Conservation (phyloP, 2,329 filamentous ascomycete species). For the Alternaria solani region DNA sequence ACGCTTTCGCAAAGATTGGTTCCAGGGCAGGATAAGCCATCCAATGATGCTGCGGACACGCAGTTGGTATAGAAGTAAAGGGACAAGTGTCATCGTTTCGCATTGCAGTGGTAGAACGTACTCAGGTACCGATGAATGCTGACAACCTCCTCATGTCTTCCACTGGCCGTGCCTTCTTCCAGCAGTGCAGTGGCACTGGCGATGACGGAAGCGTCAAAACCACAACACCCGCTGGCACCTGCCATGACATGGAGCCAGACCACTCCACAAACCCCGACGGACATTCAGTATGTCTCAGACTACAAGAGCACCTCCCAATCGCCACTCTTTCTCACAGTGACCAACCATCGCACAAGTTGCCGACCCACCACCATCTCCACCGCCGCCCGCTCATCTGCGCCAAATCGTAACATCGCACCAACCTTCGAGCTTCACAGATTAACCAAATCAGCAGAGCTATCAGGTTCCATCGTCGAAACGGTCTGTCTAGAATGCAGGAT, state of each 20-base stretch:
- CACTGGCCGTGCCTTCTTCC: conserved; percentile 14
- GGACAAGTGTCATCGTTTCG: background rate
- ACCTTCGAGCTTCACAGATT: conserved; percentile 10
- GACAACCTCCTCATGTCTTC: background rate
- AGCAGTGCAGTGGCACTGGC: conserved; percentile 2
- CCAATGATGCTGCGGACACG: background rate
- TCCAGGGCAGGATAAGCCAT: background rate
- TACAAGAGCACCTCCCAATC: background rate
- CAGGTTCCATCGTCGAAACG: conserved; percentile 24
- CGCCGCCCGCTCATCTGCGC: conserved; percentile 19
- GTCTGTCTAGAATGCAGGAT: conserved; percentile 28
- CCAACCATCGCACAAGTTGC: conserved; percentile 35
- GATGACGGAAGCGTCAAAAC: background rate
- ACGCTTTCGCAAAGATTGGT: background rate
- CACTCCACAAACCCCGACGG: background rate
- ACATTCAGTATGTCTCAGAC: background rate
- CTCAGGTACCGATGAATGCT: background rate
- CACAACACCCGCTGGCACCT: background rate
- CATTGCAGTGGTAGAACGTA: background rate
- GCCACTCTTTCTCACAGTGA: conserved; percentile 1
- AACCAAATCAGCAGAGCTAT: conserved; percentile 15
- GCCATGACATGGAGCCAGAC: background rate
- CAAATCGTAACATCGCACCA: conserved; percentile 40
- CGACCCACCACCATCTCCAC: conserved; percentile 21
- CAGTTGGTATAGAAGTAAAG: background rate